Conservation (phyloP, 2,329 filamentous ascomycete genomes). For the Colletotrichum scovillei region DNA sequence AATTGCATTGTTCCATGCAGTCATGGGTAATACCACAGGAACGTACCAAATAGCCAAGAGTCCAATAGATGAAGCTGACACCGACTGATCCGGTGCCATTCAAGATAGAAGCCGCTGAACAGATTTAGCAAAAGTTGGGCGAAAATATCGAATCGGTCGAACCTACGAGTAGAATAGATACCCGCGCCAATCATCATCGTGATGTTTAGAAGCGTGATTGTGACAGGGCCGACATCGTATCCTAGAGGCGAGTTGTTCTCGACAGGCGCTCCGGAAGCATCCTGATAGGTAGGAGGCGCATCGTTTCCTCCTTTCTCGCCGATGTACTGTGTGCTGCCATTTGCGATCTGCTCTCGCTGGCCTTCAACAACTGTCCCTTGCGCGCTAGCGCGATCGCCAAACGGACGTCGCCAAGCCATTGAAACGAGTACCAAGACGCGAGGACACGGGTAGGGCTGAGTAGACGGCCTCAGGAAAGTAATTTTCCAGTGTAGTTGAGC, state of each 20-base stretch:
- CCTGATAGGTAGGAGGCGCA: conserved; percentile 35
- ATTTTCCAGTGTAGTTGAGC: background rate
- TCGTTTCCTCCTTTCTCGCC: conserved; percentile 28
- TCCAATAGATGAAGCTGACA: conserved; percentile 71
- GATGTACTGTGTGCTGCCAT: conserved; percentile 15
- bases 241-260: conserved; percentile 69
- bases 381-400: background rate
- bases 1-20: too few relatives aligned
- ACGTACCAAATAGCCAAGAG: conserved; percentile 69
- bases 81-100: conserved; percentile 70
- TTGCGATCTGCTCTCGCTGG: conserved; percentile 9
- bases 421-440: conserved; percentile 4
- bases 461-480: background rate
- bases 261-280: conserved; percentile 64
- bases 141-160: conserved; percentile 28
- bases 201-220: conserved; percentile 69
- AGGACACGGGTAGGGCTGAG: conserved; percentile 11
- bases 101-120: conserved; percentile 65
- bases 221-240: conserved; percentile 65
- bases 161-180: conserved; percentile 65
- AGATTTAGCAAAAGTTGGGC: conserved; percentile 43
- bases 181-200: conserved; percentile 73
- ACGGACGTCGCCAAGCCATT: conserved; percentile 26
- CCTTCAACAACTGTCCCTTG: background rate
- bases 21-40: conserved; percentile 31